A percentile compares a stretch with the other conserved stretches of the same genome.
Evolutionary conservation across 1,284 basidiomycete genomes (phyloP).

Genomic region (Sanghuangporus sanghuang): DNA sequence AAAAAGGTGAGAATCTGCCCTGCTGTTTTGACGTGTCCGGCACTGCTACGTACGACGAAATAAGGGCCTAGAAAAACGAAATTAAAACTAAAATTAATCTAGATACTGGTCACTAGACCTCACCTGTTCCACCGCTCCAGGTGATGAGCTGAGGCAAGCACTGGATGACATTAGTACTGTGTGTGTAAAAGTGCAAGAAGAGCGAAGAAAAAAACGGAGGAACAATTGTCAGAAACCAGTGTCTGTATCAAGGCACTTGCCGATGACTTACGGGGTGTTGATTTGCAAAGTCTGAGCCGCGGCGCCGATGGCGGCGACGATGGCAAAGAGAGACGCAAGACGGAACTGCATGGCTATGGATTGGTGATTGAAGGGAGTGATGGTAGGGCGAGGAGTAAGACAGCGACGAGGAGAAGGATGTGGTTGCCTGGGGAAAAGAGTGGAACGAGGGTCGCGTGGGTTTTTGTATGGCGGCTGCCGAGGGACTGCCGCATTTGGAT

Average conservation of each 20-base stretch:
- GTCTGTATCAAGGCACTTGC: background rate
- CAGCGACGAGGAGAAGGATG: slow-evolving; percentile 8
- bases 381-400: slow-evolving; percentile 4
- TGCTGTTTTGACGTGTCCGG: background rate
- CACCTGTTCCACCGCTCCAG: slow-evolving; percentile 49
- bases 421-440: slow-evolving; percentile 12
- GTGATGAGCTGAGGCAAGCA: slow-evolving; percentile 46
- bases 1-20: background rate
- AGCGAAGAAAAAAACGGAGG: background rate
- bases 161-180: slow-evolving; percentile 37
- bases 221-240: background rate
- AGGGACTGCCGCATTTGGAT: background rate
- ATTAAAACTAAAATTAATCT: background rate
- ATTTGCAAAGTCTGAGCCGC: slow-evolving; percentile 42
- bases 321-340: slow-evolving; percentile 32
- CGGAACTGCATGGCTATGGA: slow-evolving; percentile 40
- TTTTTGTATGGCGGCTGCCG: slow-evolving; percentile 12
- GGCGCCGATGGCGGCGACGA: slow-evolving; percentile 35
- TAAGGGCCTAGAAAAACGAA: slow-evolving; percentile 15
- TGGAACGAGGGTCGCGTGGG: background rate
- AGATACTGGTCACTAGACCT: slow-evolving; percentile 23
- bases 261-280: slow-evolving; percentile 54
- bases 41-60: slow-evolving; percentile 15
- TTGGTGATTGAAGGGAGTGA: slow-evolving; percentile 25
- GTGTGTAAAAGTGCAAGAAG: background rate